Evolutionary conservation across 1,284 basidiomycete genomes (phyloP), one percentile per base, ranked within the genome.

Genomic region (Trametes pubescens): DNA sequence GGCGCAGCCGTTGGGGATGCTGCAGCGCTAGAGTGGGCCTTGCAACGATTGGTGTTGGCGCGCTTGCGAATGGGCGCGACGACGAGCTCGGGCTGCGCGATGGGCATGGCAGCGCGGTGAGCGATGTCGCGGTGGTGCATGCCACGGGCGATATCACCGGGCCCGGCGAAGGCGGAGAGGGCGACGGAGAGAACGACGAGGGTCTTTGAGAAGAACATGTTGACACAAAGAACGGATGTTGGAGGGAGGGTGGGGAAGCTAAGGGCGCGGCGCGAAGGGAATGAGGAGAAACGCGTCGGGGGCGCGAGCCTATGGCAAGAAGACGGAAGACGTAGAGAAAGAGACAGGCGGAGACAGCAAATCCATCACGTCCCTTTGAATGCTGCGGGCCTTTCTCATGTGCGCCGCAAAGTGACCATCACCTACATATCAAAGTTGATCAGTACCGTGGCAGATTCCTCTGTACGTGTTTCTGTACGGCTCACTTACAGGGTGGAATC

Each of bases 131-230:
- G 75, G 64, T 75, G 80, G 61, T 71, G 58, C 18, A 61, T 62
- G 65, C 77, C 73, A 56, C 79, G 79, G 46, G 78, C 71, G 51
- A 73, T 59, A 69, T 85, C 83, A 32, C 29, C 29, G 44, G 82
- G 84, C 43, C 80, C 82, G 51, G 83, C 83, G 59, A 78, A 64
- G 64, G 78, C 79, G 35, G 80, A 77, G 71, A 82, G 73, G 64
- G 80, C 77, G 74, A 83, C 64, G 70, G 81, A 75, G 72, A 86
- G 67, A 69, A 85, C 68, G 66, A 84, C 70, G 70, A 87, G 47
- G 75, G 83, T 67, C 66, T 73, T 74, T 72, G 76, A 61, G 76
- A 87, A 79, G 68, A 77, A 79, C 85, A 88, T 88, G 71, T 70
- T 64, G 68, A 66, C 21, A 43, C 47, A 68, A 64, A 59, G 65